Evolutionary conservation across 225 moss, liverwort and hornwort species (phyloP), one percentile per base, ranked within the genome.

Genomic region (Ulota crispa): DNA sequence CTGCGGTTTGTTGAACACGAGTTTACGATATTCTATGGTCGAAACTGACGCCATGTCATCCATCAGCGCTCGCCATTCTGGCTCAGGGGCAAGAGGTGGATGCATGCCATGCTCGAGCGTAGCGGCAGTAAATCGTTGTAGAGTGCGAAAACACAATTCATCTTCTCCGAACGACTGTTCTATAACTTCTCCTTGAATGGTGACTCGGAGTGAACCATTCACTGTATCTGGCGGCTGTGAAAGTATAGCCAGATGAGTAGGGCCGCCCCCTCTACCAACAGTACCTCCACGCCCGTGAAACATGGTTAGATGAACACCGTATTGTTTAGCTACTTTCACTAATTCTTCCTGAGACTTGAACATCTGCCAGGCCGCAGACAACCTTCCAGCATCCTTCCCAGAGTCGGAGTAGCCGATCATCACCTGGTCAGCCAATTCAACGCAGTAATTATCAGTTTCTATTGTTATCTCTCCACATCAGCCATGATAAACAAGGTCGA

Each of bases 321-420:
- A 93, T 76, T 94, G 85, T 71, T 95, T 95, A 63, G 97, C 94
- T 72, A 98, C 95, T 81, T 94, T 94, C 14, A 95, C 95, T 64
- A 98, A 76, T 75, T 94, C 95, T 70, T 98, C 97, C 82, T 98
- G 97, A 70, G 94, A 92, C 68, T 94, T 95, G 74, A 95, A 98
- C 97, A 98, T 95, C 80, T 93, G 90, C 97, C 97, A 98, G 36
- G 95, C 94, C 41, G 97, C 97, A 63, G 97, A 92, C 61, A 98
- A 86, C 84, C 97, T 89, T 63, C 97, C 97, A 12, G 97, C 97
- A 84, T 98, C 97, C 78, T 98, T 98, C 56, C 97, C 97, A 15
- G 97, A 98, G 81, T 98, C 97, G 47, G 97, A 98, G 78, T 98
- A 98, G 18, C 97, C 97, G 64, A 98, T 98, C 97, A 98, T 90